Evolutionary conservation across 306 rosid genomes (phyloP), one percentile per base, ranked within the genome.

Genomic region (Luffa acutangula): DNA sequence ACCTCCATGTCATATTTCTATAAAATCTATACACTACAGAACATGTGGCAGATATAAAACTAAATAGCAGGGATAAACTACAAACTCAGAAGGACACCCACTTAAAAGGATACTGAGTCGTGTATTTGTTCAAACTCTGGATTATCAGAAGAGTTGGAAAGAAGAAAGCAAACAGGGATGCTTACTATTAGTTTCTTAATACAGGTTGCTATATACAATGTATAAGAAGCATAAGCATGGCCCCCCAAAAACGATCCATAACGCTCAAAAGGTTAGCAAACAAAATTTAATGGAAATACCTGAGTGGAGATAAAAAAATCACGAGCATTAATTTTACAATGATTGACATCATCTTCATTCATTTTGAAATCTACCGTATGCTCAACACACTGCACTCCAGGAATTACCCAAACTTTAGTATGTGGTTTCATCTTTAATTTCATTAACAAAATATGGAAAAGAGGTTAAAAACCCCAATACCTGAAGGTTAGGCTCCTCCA

Each of bases 401-500:
- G 62, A 74, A 51, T 74, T 49, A 7, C 14, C 58, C 62, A 33
- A 49, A 15, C 7, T 74, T 74, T 6, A 74, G 56, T 34, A 51
- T 72, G 9, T 25, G 21, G 59, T 51, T 46, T 15, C 60, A 49
- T 51, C 45, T 13, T 8, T 70, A 76, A 71, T n/a, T 67, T 69
- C 80, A 77, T 48, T 41, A 78, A 81, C 36, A 46, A 9, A 79
- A 80, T 3, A 59, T 59, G 17, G 25, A 81, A 48, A 65, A 49
- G 60, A 81, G 20, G 37, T 33, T 42, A 3, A 9, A 72, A 65
- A 31, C 33, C 45, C 64, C 78, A 70, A 85, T 80, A 95, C 98
- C 97, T 95, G 98, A 84, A 92, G 98, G 85, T 95, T 95, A 73
- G 98, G 98, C 79, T 92, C 98, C 87, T 95, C 98, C 89, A 92